Base-by-base conservation (phyloP, 805 yeast genomes). In the Kluyveromyces aestuarii region DNA sequence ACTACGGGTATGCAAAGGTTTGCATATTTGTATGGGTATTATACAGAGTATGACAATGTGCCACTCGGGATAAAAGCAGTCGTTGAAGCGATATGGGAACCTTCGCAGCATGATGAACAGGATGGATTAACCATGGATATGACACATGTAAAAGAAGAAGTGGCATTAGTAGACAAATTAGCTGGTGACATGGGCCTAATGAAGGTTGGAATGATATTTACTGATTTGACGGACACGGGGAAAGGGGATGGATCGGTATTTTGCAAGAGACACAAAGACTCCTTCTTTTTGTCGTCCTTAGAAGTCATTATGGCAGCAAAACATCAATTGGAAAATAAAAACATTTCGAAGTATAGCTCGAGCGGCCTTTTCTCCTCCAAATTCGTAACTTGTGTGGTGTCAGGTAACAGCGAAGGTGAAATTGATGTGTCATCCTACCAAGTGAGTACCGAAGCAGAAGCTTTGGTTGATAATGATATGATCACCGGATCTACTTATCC, bases 61-160 rank as follows among this genome's bases (percentile, higher is more conserved):
- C 99, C 99, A 1, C 70, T 93, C 27, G 99, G 99, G 1, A 82
- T 89, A 48, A 91, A 90, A 64, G 97, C 96, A 1, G 87, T 84
- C 40, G 96, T 93, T 1, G 93, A 91, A 58, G 91, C 95, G 2
- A 88, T 93, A 21, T 87, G 85, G 66, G 99, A 93, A 62, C 95
- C 97, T 0, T 84, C 95, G 8, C 99, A 93, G 65, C 70, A 74
- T 2, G 90, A 84, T 55, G 95, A 85, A 56, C 76, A 79, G 45
- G 99, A 93, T 66, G 97, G 98, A 0, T 59, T 93, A 18, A 76
- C 87, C 0, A 64, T 88, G 76, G 77, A 69, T 35, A 50, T 72
- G 40, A 73, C 74, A 16, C 68, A 71, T 63, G 61, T 62, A 2
- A 36, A 42, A 6, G 25, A 50, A 16, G 68, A 65, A 27, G 67